A percentile compares a stretch with the other conserved stretches of the same genome.
Evolutionary conservation across 805 yeast genomes (phyloP).

Genomic region (Metschnikowia peoriensis): DNA sequence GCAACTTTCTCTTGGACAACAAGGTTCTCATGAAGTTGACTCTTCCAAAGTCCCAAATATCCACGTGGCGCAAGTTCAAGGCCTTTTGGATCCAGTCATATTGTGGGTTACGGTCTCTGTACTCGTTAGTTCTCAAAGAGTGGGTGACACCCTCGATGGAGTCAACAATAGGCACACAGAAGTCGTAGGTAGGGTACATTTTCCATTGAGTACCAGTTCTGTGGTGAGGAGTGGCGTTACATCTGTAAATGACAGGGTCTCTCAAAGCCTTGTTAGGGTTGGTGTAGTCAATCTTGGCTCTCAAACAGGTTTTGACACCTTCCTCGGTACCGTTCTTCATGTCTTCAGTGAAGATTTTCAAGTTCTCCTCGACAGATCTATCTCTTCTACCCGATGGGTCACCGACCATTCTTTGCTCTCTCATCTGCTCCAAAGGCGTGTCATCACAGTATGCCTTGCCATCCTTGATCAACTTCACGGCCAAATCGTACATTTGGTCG

Average conservation of each 20-base stretch:
- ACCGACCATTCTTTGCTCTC: conserved; percentile 99
- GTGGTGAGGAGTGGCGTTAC: conserved; percentile 96
- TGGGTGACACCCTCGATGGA: conserved; percentile 96
- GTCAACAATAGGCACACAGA: conserved; percentile 97
- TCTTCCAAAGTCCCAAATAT: conserved; percentile 97
- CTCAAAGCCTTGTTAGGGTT: conserved; percentile 92
- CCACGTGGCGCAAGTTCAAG: conserved; percentile 82
- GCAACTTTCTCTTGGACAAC: conserved; percentile 94
- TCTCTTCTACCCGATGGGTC: conserved; percentile 89
- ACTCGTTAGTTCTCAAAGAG: conserved; percentile 96
- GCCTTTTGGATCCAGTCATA: conserved; percentile 93
- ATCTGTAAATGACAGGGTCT: conserved; percentile 97
- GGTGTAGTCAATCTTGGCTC: conserved; percentile 94
- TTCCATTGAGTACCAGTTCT: conserved; percentile 94
- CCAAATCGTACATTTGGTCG: conserved; percentile 83
- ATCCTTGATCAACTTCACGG: conserved; percentile 83
- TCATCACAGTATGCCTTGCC: conserved; percentile 98
- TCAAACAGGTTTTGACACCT: conserved; percentile 87
- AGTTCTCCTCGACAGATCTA: conserved; percentile 88
- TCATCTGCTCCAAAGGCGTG: conserved; percentile 91
- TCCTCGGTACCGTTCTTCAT: conserved; percentile 93
- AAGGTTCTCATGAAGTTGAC: conserved; percentile 95
- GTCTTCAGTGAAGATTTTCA: conserved; percentile 79
- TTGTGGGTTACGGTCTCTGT: conserved; percentile 98
- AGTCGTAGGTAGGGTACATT: conserved; percentile 97